Evolutionary conservation across 108 stramenopile species (phyloP), one percentile per base, ranked within the genome.

Genomic region (Aurantiochytrium sp.): DNA sequence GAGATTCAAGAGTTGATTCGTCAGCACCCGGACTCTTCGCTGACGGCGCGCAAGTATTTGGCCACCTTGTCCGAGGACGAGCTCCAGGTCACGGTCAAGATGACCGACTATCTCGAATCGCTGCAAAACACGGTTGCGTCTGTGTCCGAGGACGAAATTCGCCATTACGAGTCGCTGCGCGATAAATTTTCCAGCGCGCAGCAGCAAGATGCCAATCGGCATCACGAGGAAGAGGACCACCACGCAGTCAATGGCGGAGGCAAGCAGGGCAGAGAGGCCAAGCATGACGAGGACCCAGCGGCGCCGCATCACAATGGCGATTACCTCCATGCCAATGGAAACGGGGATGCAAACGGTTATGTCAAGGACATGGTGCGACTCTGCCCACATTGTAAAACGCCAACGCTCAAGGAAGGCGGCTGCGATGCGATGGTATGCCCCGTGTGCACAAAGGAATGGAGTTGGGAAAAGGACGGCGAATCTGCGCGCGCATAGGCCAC

Each of bases 131-230:
- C 76, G 12, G 51, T 83, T 10, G 49, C 76, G 51, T 83, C 76
- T 35, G 76, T 83, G 49, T 83, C 76, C n/a, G 76, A 83, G 28
- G 76, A 83, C 76, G 76, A 83, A 45, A 83, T 83, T 2, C 76
- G 76, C 49, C 76, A 83, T 45, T 83, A 83, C 4, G 76, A 83
- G 76, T 43, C 76, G 6, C 51, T 83, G 49, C 76, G 76, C 10
- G 76, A 83, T 2, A 83, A 83, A 23, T 83, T 83, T 23, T 83
- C 76, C 23, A 53, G 49, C 76, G 51, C 49, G n/a, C 76, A 47
- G 76, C 45, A 47, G 76, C 49, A 83, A 45, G 19, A 53, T 12
- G 43, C 12, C 8, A 12, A 69, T 28, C 64, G 25, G 64, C 35
- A 69, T 14, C 64, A 69, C 0, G 14, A 69, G 64, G 42, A 69